A percentile compares a stretch with the other conserved stretches of the same genome.
Evolutionary conservation across 108 stramenopile genomes (phyloP).

Genomic region (Cyclotella sp.): DNA sequence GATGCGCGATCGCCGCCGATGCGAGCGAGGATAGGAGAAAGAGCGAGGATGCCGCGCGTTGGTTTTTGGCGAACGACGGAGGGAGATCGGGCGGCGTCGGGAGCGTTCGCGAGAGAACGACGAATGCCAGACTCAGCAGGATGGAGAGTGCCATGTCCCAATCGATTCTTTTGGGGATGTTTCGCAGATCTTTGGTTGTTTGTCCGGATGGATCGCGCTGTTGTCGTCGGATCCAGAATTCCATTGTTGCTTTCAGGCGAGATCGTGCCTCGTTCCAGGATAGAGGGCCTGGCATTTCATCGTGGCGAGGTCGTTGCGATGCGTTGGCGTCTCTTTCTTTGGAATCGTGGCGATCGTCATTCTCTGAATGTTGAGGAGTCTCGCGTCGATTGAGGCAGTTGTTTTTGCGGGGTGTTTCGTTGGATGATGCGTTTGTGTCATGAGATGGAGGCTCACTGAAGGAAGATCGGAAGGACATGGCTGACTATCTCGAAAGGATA

Average conservation of each 20-base stretch:
- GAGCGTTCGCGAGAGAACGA: conserved; percentile 9
- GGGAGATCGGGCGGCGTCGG: neutral
- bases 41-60: conserved; percentile 30
- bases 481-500: no score
- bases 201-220: neutral
- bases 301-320: no score
- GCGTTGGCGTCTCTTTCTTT: no score
- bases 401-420: conserved; percentile 17
- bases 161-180: neutral
- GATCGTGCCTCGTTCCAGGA: conserved; percentile 39
- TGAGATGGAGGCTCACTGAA: neutral
- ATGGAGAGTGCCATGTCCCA: conserved; percentile 31
- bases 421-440: neutral
- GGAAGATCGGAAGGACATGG: neutral
- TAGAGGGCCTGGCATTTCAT: conserved; percentile 4
- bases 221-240: conserved; percentile 14
- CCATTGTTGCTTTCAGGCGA: conserved; percentile 28
- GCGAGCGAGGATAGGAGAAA: conserved; percentile 30
- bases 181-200: neutral
- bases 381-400: conserved; percentile 2
- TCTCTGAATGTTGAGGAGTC: neutral
- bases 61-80: conserved; percentile 9
- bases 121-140: conserved; percentile 28
- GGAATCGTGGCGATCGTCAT: neutral
- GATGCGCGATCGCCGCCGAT: conserved; percentile 28